Percentiles rank a stretch among this genome's conserved stretches.
phyloP scores from a whole-genome alignment of 192 early-diverging fungal species.

The Coemansia sp. region DNA sequence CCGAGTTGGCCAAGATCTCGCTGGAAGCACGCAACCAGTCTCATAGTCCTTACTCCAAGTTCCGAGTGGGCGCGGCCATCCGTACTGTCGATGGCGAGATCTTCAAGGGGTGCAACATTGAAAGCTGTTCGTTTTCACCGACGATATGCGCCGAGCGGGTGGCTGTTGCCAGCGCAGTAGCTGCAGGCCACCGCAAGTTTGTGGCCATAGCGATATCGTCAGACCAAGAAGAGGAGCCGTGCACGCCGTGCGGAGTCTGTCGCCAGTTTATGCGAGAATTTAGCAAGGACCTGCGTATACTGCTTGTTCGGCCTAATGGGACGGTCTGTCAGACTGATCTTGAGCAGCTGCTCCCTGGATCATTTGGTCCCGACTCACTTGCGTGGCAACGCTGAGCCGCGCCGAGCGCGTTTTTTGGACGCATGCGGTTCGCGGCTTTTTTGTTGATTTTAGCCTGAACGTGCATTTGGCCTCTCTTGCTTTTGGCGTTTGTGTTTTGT shows the following conservation, averaged over 20 bases:
- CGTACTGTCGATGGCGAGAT: slow-evolving; percentile 64
- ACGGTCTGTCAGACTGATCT: slow-evolving; percentile 55
- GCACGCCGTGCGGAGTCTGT: slow-evolving; percentile 68
- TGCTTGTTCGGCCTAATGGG: slow-evolving; percentile 60
- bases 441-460: not conserved
- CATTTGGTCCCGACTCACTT: slow-evolving; percentile 70
- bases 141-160: slow-evolving; percentile 91
- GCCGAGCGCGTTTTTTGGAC: not conserved
- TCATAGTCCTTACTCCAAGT: slow-evolving; percentile 90
- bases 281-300: slow-evolving; percentile 63
- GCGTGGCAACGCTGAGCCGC: slow-evolving; percentile 7
- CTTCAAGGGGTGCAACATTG: slow-evolving; percentile 81
- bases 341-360: slow-evolving; percentile 62
- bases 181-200: slow-evolving; percentile 74
- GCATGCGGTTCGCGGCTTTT: slow-evolving; percentile 1
- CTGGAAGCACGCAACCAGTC: slow-evolving; percentile 67
- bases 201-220: slow-evolving; percentile 75
- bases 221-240: slow-evolving; percentile 52
- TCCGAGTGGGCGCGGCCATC: slow-evolving; percentile 85
- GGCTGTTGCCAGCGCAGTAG: slow-evolving; percentile 85
- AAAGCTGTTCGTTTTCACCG: slow-evolving; percentile 84
- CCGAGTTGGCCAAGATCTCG: slow-evolving; percentile 21
- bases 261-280: slow-evolving; percentile 83
- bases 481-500: not conserved
- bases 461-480: not conserved